These are phyloP conservation scores for Chalciporus piperatus DNA, from an alignment of 768 basidiomycete species.

Conservation along the genomic window DNA sequence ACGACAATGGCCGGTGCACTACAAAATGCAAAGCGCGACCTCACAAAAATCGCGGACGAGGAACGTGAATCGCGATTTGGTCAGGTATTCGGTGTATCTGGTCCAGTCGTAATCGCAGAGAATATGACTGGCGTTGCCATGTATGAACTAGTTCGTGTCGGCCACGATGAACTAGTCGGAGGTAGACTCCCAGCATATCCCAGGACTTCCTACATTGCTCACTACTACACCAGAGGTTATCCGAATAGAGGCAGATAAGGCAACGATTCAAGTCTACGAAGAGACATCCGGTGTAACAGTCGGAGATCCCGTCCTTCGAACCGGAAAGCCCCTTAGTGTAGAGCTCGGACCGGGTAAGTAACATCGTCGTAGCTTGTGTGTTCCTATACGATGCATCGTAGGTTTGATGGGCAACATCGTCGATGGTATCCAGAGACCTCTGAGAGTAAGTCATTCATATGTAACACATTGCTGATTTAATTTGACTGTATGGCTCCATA, in stretches of 20 bases:
- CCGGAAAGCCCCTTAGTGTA: conserved; percentile 96
- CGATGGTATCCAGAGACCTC: conserved; percentile 93
- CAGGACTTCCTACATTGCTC: conserved; percentile 5
- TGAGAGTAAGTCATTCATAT: conserved; percentile 55
- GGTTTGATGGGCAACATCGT: conserved; percentile 99
- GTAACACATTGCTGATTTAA: conserved; percentile 2
- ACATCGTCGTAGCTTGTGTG: background rate
- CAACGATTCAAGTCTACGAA: conserved; percentile 98
- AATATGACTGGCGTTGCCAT: conserved; percentile 96
- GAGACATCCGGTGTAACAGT: conserved; percentile 99
- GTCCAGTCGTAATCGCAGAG: conserved; percentile 94
- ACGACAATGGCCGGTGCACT: conserved; percentile 86
- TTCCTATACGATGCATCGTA: conserved; percentile 29
- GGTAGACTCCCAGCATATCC: conserved; percentile 47
- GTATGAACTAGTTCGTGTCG: conserved; percentile 98
- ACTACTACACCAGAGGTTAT: conserved; percentile 81
- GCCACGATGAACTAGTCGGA: conserved; percentile 97
- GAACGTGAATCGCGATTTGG: conserved; percentile 85
- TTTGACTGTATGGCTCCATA: conserved; percentile 22
- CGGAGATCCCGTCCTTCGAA: conserved; percentile 95
- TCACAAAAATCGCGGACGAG: conserved; percentile 88
- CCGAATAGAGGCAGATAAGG: conserved; percentile 96
- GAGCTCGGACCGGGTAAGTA: conserved; percentile 91
- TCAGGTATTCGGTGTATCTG: conserved; percentile 92
- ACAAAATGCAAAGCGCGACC: conserved; percentile 83